phyloP scores from a whole-genome alignment of 83 land plant species.

The Larix sibirica region DNA sequence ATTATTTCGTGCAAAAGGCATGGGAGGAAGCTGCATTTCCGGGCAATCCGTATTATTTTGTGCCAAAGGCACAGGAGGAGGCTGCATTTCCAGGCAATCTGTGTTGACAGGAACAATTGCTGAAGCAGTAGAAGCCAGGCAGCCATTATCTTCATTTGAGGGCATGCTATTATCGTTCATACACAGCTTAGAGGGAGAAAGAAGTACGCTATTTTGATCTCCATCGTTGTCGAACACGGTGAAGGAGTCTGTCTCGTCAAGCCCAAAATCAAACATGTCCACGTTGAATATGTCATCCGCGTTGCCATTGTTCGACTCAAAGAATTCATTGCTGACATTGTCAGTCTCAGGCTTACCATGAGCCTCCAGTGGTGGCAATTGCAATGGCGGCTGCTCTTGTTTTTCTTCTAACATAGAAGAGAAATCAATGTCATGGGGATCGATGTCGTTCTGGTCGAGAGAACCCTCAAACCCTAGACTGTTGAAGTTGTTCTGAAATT shows the following conservation, averaged over 20 bases:
- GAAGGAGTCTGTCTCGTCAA: not conserved
- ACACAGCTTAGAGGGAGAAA: not conserved
- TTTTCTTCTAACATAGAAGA: no score
- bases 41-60: not conserved
- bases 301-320: not conserved
- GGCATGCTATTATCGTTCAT: not conserved
- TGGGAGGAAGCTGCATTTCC: not conserved
- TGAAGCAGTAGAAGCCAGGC: not conserved
- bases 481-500: no score
- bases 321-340: not conserved
- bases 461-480: no score
- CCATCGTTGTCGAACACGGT: not conserved
- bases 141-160: not conserved
- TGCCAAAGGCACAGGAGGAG: not conserved
- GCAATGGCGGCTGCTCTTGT: no score
- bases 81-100: not conserved
- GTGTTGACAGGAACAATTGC: not conserved
- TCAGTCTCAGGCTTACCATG: no score
- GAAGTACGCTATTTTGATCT: not conserved
- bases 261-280: slow-evolving; percentile 9
- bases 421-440: no score
- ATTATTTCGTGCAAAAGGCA: not conserved
- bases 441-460: no score
- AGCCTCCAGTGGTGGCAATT: no score
- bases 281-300: slow-evolving; percentile 1